Evolutionary conservation across 495 filamentous ascomycete genomes (phyloP), one percentile per base, ranked within the genome.

Genomic region (Staphylotrichum longicolle): DNA sequence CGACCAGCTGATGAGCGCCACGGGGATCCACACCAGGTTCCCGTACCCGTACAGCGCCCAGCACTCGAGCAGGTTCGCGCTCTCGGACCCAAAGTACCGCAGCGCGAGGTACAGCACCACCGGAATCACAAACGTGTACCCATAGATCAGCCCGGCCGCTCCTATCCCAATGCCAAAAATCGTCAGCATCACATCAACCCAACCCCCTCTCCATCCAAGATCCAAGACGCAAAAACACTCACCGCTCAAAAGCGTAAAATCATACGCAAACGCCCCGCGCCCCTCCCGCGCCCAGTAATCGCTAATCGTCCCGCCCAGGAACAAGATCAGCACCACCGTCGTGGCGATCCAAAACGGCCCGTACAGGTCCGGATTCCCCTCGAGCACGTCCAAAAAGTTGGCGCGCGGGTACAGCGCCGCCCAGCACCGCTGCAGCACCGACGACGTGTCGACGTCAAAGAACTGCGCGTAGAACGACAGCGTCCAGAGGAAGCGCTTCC

Each of bases 271-370:
- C 51, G 67, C 64, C 12, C 64, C 70, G 47, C 67, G 68, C 7
- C 72, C 78, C 40, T 66, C 73, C 1, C 67, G 68, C 20, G 87
- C 82, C 46, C 96, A 77, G 74, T 96, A 98, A 70, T 91, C 86
- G 65, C 88, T 94, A 63, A 98, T 96, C 0, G 95, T 98, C 20
- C 93, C 94, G 6, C 92, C 92, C 61, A 98, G 71, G 74, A 98
- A 98, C 45, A 98, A 79, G 52, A 98, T 97, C 64, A 98, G 82
- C 30, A 98, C 88, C 15, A 98, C 95, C 3, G 94, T 97, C 1
- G 94, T 98, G 10, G 95, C 95, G 77, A 98, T 96, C 94, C 94
- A 98, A 74, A 98, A 89, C 4, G 94, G 94, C 2, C 84, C 84
- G 78, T 98, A 98, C 57, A 98, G 81, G 71, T 98, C 94, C 20